phyloP scores from a whole-genome alignment of 2,329 filamentous ascomycete genomes.

The Lasiodiplodia sp. region DNA sequence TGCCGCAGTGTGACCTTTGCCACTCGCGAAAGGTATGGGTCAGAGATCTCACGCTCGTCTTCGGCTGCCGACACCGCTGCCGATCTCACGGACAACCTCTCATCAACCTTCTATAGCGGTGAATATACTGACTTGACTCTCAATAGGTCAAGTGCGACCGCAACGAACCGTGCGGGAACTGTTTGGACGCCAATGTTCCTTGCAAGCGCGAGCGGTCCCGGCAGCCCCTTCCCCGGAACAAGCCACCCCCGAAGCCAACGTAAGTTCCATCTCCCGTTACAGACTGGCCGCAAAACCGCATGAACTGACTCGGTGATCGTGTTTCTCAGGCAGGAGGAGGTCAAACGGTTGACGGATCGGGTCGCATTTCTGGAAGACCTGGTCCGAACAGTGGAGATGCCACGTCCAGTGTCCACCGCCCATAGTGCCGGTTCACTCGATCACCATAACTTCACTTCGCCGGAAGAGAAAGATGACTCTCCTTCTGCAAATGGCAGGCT shows the following conservation, averaged over 20 bases:
- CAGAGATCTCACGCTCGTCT: neutral
- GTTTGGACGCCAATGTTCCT: constrained; percentile 15
- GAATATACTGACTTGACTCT: neutral
- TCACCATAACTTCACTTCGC: neutral
- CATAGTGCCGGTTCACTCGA: constrained; percentile 11
- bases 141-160: constrained; percentile 21
- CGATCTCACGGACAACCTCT: neutral
- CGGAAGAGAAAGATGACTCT: neutral
- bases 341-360: constrained; percentile 22
- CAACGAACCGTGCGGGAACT: constrained; percentile 18
- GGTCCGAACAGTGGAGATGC: constrained; percentile 12
- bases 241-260: constrained; percentile 8
- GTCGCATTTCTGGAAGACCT: constrained; percentile 9
- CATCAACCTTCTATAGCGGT: neutral
- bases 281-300: neutral
- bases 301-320: neutral
- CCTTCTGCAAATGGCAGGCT: neutral
- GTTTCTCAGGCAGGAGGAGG: neutral
- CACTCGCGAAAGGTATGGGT: constrained; percentile 13
- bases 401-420: constrained; percentile 1
- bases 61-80: neutral
- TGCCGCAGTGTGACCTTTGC: constrained; percentile 19
- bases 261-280: neutral
- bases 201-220: constrained; percentile 8
- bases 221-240: constrained; percentile 9